Evolutionary conservation across 768 basidiomycete genomes (phyloP), one percentile per base, ranked within the genome.

Genomic region (Cyclocybe aegerita): DNA sequence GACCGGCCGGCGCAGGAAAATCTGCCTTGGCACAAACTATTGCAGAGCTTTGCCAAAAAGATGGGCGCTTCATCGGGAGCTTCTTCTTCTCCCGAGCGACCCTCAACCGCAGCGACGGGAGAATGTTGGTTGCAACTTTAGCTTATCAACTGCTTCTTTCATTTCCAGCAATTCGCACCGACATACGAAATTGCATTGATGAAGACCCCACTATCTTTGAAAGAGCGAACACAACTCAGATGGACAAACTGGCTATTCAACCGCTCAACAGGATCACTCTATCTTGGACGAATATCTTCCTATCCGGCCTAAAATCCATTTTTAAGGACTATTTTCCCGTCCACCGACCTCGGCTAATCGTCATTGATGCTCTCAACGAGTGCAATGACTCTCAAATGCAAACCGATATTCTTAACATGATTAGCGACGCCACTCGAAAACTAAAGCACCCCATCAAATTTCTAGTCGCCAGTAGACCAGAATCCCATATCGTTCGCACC

Each of bases 331-430:
- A 50, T 7, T 9, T 34, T 8, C 35, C 42, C 5, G 29, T 9
- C 0, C 48, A 49, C n/a, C 36, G 45, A 7, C 58, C 58, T 0
- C 44, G 37, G 1, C 32, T 64, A 1, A 53, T 64, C n/a, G 49
- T 60, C n/a, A 50, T 64, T 4, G 63, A 64, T 16, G 63, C 61
- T 2, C 48, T 64, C 29, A 54, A 64, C 38, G 61, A 64, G 47
- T 64, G 59, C 34, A 42, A 38, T 3, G 41, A 43, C 6, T 14
- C 39, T 1, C 39, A 59, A 14, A 29, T 30, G 3, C 61, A 62
- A 32, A 17, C 17, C 29, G 48, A 57, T 9, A 52, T 60, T 30
- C 30, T 62, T 1, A 31, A 45, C 8, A 43, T 38, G n/a, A 30
- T 57, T 12, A 14, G 44, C 3, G 36, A 52, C 35, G 50, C 41